Evolutionary conservation across 2,329 filamentous ascomycete genomes (phyloP).

Genomic region (Talaromyces funiculosus): DNA sequence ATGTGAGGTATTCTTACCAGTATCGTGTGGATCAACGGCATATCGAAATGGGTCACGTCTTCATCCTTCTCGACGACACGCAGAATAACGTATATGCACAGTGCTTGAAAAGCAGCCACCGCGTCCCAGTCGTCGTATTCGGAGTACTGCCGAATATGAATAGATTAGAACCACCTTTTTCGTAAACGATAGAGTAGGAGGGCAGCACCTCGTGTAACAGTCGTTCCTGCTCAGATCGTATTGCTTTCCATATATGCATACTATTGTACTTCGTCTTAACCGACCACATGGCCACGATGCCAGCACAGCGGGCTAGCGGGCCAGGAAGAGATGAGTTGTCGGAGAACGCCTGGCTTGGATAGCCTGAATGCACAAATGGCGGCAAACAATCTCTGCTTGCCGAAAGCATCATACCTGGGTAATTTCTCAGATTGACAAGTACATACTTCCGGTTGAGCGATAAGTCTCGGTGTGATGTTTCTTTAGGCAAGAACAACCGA

Average conservation of each 20-base stretch:
- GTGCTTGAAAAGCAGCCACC: neutral
- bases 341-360: no score
- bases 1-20: neutral
- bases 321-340: neutral
- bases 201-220: neutral
- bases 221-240: slow-evolving; percentile 8
- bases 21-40: neutral
- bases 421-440: neutral
- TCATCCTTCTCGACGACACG: slow-evolving; percentile 1
- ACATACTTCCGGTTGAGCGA: slow-evolving; percentile 4
- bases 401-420: slow-evolving; percentile 1
- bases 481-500: neutral
- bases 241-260: slow-evolving; percentile 5
- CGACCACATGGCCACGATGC: slow-evolving; percentile 5
- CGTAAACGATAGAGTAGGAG: neutral
- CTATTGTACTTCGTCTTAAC: slow-evolving; percentile 5
- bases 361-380: neutral
- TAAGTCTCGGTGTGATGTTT: neutral
- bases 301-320: neutral
- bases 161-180: neutral
- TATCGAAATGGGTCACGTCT: neutral
- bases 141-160: neutral
- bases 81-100: neutral
- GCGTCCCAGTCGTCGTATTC: neutral
- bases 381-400: neutral